Conservation (phyloP, 768 basidiomycete species). For the Kwoniella bestiolae region DNA sequence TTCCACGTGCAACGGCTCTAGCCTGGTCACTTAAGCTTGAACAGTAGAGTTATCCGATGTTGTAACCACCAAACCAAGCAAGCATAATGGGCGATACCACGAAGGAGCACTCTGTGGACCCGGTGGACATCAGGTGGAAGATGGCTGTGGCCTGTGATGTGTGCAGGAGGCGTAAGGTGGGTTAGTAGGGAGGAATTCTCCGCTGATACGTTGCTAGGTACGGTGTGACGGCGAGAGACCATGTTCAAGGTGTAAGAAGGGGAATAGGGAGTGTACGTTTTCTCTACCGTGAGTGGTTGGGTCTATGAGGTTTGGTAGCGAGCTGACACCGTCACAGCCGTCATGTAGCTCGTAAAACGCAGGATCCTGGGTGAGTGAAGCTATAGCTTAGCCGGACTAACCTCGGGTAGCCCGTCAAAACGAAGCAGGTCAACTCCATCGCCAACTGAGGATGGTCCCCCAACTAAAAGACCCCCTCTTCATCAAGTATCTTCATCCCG, state of each 20-base stretch:
- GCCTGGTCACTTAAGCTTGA: not conserved
- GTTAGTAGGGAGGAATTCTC: not conserved
- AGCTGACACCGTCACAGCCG: not conserved
- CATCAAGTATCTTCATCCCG: conserved; percentile 5
- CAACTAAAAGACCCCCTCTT: conserved; percentile 3
- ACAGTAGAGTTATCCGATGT: not conserved
- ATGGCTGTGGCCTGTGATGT: conserved; percentile 22
- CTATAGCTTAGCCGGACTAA: not conserved
- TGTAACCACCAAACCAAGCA: not conserved
- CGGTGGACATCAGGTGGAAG: conserved; percentile 19
- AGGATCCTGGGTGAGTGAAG: conserved; percentile 11
- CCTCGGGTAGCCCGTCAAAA: conserved; percentile 5
- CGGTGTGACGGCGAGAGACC: conserved; percentile 18
- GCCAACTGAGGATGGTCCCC: not conserved
- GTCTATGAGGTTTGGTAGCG: not conserved
- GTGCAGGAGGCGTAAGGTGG: conserved; percentile 12
- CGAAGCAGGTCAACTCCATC: conserved; percentile 4
- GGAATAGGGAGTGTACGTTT: conserved; percentile 12
- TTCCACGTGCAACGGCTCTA: not conserved
- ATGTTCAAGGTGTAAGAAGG: conserved; percentile 18
- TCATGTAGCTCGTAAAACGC: conserved; percentile 8
- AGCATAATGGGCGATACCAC: not conserved
- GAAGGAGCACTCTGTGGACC: conserved; percentile 6
- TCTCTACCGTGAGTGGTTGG: conserved; percentile 15
- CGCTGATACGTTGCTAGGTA: not conserved